Evolutionary conservation across 176 grass and related monocot species (phyloP), one percentile per base, ranked within the genome.

Genomic region (Secale cereale): DNA sequence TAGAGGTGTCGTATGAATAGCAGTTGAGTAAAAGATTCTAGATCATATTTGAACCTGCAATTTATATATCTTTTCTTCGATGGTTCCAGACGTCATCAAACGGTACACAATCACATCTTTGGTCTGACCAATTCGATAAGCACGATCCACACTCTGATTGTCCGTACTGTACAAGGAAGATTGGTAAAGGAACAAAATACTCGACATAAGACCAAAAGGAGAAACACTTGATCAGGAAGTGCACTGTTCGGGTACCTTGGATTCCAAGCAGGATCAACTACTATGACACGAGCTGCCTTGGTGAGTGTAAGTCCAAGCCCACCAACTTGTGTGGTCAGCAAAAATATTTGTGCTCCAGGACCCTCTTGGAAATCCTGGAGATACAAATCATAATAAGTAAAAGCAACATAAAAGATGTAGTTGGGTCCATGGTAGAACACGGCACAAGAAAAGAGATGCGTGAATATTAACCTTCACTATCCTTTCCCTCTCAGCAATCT

Each of bases 11-110:
- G 4, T 5, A 46, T 7, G 29, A 76, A 71, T 69, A 65, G 60
- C 19, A 79, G n/a, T 46, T 35, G 43, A 36, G 17, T 41, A 40
- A 66, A 82, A 87, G 78, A 16, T 59, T 30, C 3, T 75, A 31
- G 0, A 80, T 56, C 56, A 83, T 77, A 60, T 50, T 39, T 27
- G 4, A 74, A 95, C 96, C 96, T 98, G 96, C 82, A 91, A 86
- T 85, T 98, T 95, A 79, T 98, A 98, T 66, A 98, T 98, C 78
- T 95, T 94, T 85, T 98, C 96, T 89, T 98, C 96, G 37, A 98
- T 95, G 11, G 96, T 98, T 65, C 88, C 91, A 79, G 89, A 95
- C 8, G 97, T 98, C 97, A 98, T 98, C 80, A 98, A 75, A 13
- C 97, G 86, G 75, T 98, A 95, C 32, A 95, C 93, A 79, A 95